Percentiles rank a stretch among this genome's conserved stretches.
Evolutionary conservation across 2,329 filamentous ascomycete species (phyloP).

Genomic region (Penicillium polonicum): DNA sequence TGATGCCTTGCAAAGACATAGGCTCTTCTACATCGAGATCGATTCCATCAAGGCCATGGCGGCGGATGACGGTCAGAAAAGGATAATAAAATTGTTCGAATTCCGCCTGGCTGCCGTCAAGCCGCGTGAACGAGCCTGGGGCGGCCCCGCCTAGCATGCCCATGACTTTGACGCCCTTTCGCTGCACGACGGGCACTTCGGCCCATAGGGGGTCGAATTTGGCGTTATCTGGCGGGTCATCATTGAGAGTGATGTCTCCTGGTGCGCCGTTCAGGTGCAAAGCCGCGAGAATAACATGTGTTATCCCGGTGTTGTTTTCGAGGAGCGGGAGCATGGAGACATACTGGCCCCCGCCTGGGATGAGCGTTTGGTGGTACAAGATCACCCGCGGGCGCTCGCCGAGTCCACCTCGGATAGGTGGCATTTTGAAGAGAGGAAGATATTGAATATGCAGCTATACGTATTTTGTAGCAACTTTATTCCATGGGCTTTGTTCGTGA

Average conservation of each 20-base stretch:
- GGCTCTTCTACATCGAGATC: constrained; percentile 79
- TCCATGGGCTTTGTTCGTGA: background rate
- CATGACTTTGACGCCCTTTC: constrained; percentile 72
- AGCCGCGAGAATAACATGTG: constrained; percentile 83
- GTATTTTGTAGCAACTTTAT: background rate
- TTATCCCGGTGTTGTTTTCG: constrained; percentile 60
- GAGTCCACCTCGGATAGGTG: constrained; percentile 33
- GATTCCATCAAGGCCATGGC: constrained; percentile 64
- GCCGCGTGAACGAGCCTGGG: constrained; percentile 65
- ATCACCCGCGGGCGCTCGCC: constrained; percentile 40
- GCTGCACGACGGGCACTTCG: constrained; percentile 71
- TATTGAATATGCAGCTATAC: background rate
- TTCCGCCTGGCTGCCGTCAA: constrained; percentile 56
- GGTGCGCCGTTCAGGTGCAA: constrained; percentile 75
- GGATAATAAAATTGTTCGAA: constrained; percentile 76
- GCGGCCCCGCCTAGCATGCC: constrained; percentile 88
- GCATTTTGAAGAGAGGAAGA: constrained; percentile 30
- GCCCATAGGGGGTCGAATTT: constrained; percentile 73
- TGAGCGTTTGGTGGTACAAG: constrained; percentile 65
- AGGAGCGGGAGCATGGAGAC: constrained; percentile 63
- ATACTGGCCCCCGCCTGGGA: constrained; percentile 53
- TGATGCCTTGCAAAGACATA: constrained; percentile 65
- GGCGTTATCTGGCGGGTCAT: constrained; percentile 67
- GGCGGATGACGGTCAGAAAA: constrained; percentile 63
- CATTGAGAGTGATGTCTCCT: constrained; percentile 72